These are phyloP conservation scores for Nakazawaea laoshanensis DNA, from an alignment of 805 yeast genomes.

Conservation along the genomic window DNA sequence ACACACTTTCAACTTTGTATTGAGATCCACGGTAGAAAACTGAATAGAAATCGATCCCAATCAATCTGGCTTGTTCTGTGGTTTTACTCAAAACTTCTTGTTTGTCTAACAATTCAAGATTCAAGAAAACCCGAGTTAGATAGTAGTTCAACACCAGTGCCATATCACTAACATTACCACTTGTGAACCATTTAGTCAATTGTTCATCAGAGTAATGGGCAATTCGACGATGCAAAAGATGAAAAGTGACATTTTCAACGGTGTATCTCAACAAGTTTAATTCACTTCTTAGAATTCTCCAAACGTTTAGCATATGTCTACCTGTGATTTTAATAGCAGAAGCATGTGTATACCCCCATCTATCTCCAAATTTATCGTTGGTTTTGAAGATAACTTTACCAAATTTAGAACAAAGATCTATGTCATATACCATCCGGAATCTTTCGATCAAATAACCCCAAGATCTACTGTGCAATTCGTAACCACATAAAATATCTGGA, in stretches of 20 bases:
- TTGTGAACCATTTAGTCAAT: constrained; percentile 38
- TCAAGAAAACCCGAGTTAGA: constrained; percentile 33
- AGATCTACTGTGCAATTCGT: constrained; percentile 67
- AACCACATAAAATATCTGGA: constrained; percentile 86
- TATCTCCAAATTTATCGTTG: constrained; percentile 48
- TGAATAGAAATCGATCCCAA: constrained; percentile 87
- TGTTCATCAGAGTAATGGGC: constrained; percentile 50
- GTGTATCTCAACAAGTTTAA: constrained; percentile 59
- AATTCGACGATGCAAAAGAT: constrained; percentile 54
- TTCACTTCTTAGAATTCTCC: constrained; percentile 69
- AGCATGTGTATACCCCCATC: constrained; percentile 80
- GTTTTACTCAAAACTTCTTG: constrained; percentile 65
- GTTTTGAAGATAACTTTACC: constrained; percentile 48
- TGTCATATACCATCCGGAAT: constrained; percentile 30
- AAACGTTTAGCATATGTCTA: constrained; percentile 74
- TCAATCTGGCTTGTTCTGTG: constrained; percentile 73
- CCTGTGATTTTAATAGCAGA: constrained; percentile 66
- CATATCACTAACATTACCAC: constrained; percentile 15
- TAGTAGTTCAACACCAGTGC: constrained; percentile 36
- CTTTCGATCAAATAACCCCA: constrained; percentile 90
- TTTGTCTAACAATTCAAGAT: constrained; percentile 39
- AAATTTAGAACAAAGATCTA: constrained; percentile 48
- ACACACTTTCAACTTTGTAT: constrained; percentile 82
- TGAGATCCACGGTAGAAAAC: constrained; percentile 90
- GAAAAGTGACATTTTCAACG: constrained; percentile 67